These are phyloP conservation scores for Vitis hybrid DNA, from an alignment of 177 flowering plant genomes.

Conservation along the genomic window DNA sequence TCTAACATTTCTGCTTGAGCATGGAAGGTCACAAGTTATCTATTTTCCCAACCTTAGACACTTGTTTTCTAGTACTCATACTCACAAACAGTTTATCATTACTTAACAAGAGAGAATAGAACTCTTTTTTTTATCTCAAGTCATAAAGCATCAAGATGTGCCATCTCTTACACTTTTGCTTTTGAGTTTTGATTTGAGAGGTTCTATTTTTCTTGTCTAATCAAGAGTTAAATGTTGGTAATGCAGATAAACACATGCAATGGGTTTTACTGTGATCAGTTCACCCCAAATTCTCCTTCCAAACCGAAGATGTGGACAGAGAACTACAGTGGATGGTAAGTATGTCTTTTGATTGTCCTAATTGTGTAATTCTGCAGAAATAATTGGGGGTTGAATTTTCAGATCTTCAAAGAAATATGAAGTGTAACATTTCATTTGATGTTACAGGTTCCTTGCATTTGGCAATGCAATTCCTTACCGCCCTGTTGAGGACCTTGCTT, in stretches of 20 bases:
- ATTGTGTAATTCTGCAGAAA: too few relatives aligned
- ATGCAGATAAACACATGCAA: conserved; percentile 48
- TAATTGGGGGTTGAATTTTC: too few relatives aligned
- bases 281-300: conserved; percentile 29
- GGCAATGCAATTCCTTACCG: conserved; percentile 45
- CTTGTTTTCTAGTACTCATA: too few relatives aligned
- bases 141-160: too few relatives aligned
- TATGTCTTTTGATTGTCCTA: background rate
- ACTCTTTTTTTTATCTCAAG: too few relatives aligned
- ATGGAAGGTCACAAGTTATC: too few relatives aligned
- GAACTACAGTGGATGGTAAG: conserved; percentile 43
- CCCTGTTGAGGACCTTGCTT: conserved; percentile 59
- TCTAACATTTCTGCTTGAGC: too few relatives aligned
- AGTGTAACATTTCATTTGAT: background rate
- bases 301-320: conserved; percentile 53
- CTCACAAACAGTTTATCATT: too few relatives aligned
- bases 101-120: too few relatives aligned
- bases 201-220: background rate
- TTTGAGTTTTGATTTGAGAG: background rate
- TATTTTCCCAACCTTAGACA: too few relatives aligned
- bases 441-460: conserved; percentile 42
- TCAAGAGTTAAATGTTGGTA: background rate
- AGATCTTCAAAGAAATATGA: background rate
- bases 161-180: background rate
- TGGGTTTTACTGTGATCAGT: conserved; percentile 40